These are phyloP conservation scores for Gnetum montanum DNA, from an alignment of 75 land plant species.

Conservation along the genomic window DNA sequence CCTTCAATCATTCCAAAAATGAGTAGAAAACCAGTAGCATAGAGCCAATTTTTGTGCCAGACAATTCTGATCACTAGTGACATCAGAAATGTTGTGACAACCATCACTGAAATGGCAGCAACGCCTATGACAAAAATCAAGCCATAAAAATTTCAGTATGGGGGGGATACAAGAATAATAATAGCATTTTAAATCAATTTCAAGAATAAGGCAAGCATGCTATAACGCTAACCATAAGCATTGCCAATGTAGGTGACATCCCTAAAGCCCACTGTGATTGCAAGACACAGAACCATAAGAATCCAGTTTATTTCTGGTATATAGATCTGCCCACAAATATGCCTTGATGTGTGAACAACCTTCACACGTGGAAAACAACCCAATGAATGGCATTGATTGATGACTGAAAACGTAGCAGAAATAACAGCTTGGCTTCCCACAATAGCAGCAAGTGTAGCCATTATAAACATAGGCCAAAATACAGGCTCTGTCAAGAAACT, in stretches of 20 bases:
- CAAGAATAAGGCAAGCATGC: not conserved
- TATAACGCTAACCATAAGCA: slow-evolving; percentile 58
- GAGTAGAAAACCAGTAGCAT: slow-evolving; percentile 40
- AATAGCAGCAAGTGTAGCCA: slow-evolving; percentile 78
- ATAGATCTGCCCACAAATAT: slow-evolving; percentile 72
- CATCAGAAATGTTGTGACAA: slow-evolving; percentile 87
- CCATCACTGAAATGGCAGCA: slow-evolving; percentile 70
- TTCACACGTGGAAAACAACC: slow-evolving; percentile 79
- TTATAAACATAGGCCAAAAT: slow-evolving; percentile 70
- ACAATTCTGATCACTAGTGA: slow-evolving; percentile 66
- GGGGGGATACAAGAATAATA: not conserved
- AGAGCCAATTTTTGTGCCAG: slow-evolving; percentile 39
- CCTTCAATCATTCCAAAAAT: slow-evolving; percentile 37
- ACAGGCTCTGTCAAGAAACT: slow-evolving; percentile 36
- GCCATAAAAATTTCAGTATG: not conserved
- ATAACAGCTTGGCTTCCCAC: slow-evolving; percentile 79
- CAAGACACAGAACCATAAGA: slow-evolving; percentile 55
- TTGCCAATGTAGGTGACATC: slow-evolving; percentile 72
- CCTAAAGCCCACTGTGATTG: slow-evolving; percentile 60
- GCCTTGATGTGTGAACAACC: slow-evolving; percentile 66
- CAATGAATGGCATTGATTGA: slow-evolving; percentile 69
- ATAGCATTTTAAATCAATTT: not conserved
- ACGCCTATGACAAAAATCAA: slow-evolving; percentile 42
- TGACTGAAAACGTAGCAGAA: slow-evolving; percentile 69
- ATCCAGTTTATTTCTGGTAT: slow-evolving; percentile 90